Conservation (phyloP, 805 yeast species). For the Saturnispora halmiae region DNA sequence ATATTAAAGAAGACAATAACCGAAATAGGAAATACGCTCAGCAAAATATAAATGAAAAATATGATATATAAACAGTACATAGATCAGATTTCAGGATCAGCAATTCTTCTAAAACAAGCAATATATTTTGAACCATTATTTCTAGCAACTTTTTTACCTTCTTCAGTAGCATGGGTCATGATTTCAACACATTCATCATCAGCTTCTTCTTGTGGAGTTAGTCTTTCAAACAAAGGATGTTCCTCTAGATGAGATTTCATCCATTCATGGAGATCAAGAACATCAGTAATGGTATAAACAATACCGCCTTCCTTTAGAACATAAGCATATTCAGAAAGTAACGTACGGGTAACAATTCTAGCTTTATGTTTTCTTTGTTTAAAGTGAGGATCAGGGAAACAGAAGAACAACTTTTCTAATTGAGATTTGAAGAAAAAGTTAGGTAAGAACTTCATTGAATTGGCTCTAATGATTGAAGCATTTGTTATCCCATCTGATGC, state of each 20-base stretch:
- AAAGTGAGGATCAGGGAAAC: slow-evolving; percentile 99
- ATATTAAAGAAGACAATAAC: not conserved
- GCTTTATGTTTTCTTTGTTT: slow-evolving; percentile 97
- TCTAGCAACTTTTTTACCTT: slow-evolving; percentile 92
- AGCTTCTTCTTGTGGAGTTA: slow-evolving; percentile 68
- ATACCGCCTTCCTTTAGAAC: slow-evolving; percentile 81
- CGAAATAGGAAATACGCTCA: slow-evolving; percentile 2
- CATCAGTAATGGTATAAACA: slow-evolving; percentile 92
- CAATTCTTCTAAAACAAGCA: slow-evolving; percentile 76
- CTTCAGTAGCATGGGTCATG: slow-evolving; percentile 93
- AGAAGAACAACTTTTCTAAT: slow-evolving; percentile 85
- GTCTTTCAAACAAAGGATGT: slow-evolving; percentile 85
- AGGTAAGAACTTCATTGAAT: slow-evolving; percentile 95
- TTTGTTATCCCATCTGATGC: slow-evolving; percentile 59
- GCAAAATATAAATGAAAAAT: not conserved
- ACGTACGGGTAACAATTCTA: slow-evolving; percentile 82
- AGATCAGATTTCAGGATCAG: slow-evolving; percentile 38
- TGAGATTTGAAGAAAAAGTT: slow-evolving; percentile 83
- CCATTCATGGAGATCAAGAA: slow-evolving; percentile 87
- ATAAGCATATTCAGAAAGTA: slow-evolving; percentile 86
- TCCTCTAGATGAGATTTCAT: slow-evolving; percentile 87
- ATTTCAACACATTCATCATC: slow-evolving; percentile 73
- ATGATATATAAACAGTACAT: not conserved
- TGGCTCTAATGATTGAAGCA: slow-evolving; percentile 84
- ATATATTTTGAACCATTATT: slow-evolving; percentile 80